Evolutionary conservation across 2,329 filamentous ascomycete species (phyloP), one percentile per base, ranked within the genome.

Genomic region (Malbranchea cinnamomea): DNA sequence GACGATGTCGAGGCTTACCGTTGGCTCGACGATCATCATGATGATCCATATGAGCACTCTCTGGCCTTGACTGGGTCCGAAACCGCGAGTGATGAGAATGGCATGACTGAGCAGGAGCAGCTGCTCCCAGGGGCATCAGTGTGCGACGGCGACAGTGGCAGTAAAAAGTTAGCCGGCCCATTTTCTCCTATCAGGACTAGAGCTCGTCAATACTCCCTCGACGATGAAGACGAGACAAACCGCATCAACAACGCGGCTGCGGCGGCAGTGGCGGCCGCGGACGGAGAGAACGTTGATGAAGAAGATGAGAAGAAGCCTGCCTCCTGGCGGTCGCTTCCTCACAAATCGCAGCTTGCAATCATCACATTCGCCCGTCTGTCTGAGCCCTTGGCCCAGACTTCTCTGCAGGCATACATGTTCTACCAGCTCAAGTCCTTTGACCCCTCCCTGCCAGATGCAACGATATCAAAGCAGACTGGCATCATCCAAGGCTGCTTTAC

Each of bases 391-490:
- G 78, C 81, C 0, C 79, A 89, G 47, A 84, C 79, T 1, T 81
- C 74, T 8, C 53, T 84, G 6, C 68, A 78, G 53, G 69, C 78
- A 2, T 91, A 91, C 53, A 74, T 91, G 62, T 91, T 82, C 56
- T 91, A 87, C 53, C 81, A 89, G 51, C 68, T 93, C n/a, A 74
- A 72, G 42, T 87, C 76, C 35, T 87, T 92, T 43, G 65, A 79
- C 14, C 62, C 63, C 2, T 62, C 54, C 13, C 50, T 66, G 12
- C 56, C 67, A 2, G 67, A 74, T 31, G 65, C 65, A 2, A 72
- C 68, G 2, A 84, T 92, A 40, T 71, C 83, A 0, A 65, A 67
- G 12, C 82, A 89, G 49, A 78, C 79, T 1, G 83, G 83, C 22
- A 57, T 91, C 2, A 60, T 92, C 14, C 73, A 80, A 27, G 81